These are phyloP conservation scores for Bolboschoenoplectus hybrid DNA, from an alignment of 202 grass and related monocot species.

Conservation along the genomic window DNA sequence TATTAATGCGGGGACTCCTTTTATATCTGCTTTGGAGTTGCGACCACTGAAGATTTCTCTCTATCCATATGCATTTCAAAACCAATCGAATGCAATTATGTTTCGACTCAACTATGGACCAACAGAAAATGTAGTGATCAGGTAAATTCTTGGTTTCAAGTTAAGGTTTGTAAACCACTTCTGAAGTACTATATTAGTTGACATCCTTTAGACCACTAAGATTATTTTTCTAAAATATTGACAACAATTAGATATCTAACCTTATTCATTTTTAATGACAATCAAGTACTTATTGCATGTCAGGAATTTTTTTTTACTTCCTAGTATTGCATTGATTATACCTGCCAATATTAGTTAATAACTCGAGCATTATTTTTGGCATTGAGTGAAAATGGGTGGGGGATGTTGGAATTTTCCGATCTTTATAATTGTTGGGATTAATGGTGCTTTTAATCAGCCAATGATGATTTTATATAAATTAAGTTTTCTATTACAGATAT, in stretches of 20 bases:
- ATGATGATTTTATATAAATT: not conserved
- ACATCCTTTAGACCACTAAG: not conserved
- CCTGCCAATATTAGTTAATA: no score
- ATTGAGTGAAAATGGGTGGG: no score
- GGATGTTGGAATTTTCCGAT: no score
- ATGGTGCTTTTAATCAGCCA: not conserved
- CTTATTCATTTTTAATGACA: no score
- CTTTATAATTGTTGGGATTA: not conserved
- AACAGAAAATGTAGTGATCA: constrained; percentile 8
- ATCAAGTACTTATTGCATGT: no score
- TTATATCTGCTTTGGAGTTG: constrained; percentile 45
- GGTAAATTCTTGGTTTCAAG: not conserved
- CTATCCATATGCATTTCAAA: not conserved
- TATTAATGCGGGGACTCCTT: constrained; percentile 33
- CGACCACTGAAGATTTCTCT: constrained; percentile 23
- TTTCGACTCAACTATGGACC: constrained; percentile 39
- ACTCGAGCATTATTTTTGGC: no score
- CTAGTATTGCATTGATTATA: no score
- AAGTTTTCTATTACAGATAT: not conserved
- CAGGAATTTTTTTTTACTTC: no score
- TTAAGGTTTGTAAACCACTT: not conserved
- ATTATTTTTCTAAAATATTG: not conserved
- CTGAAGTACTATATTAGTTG: not conserved
- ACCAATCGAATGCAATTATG: constrained; percentile 15
- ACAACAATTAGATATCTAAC: not conserved